These are phyloP conservation scores for Fusarium sp. DNA, from an alignment of 2,329 filamentous ascomycete genomes.

Conservation along the genomic window DNA sequence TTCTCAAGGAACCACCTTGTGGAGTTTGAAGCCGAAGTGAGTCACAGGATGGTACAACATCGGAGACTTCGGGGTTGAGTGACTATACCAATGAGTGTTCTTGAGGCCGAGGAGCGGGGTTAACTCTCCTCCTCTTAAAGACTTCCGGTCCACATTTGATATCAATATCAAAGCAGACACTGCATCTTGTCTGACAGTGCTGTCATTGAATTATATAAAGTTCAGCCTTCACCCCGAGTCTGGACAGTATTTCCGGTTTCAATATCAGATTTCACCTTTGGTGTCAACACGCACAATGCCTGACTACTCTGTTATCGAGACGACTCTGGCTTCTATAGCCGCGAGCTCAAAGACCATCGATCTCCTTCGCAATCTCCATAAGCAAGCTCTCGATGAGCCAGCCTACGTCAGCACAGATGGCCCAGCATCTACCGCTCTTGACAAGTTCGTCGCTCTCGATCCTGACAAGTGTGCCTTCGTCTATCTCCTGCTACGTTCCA, in stretches of 20 bases:
- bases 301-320: slow-evolving; percentile 42
- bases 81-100: background rate
- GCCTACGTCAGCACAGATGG: slow-evolving; percentile 48
- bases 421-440: slow-evolving; percentile 44
- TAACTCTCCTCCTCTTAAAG: background rate
- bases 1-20: background rate
- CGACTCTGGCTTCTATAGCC: slow-evolving; percentile 47
- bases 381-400: slow-evolving; percentile 47
- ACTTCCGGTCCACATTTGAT: background rate
- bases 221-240: too few species aligned
- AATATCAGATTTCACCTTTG: background rate
- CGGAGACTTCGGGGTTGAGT: background rate
- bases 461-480: slow-evolving; percentile 68
- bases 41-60: background rate
- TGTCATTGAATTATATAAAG: background rate
- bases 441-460: slow-evolving; percentile 71
- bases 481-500: slow-evolving; percentile 64
- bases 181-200: background rate
- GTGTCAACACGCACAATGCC: slow-evolving; percentile 15
- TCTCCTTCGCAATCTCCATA: slow-evolving; percentile 50
- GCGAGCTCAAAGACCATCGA: slow-evolving; percentile 44
- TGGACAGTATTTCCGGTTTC: accelerated
- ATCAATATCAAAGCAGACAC: background rate
- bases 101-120: slow-evolving; percentile 29
- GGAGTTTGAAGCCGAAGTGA: background rate